Base-by-base conservation (phyloP, 2,329 filamentous ascomycete genomes). In the Chaetomiaceae sp. region DNA sequence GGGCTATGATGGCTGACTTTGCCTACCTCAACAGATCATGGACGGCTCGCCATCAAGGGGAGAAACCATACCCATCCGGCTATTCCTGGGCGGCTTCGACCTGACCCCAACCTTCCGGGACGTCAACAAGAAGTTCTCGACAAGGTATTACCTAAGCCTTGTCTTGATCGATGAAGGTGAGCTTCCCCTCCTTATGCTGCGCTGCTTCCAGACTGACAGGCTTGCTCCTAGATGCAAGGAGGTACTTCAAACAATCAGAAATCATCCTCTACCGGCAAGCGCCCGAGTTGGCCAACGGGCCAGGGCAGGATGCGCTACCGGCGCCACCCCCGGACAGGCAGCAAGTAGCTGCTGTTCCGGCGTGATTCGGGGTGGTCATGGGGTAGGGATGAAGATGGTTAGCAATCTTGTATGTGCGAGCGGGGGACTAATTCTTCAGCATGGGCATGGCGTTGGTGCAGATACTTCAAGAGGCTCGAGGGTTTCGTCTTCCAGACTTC, bases 81-180 rank as follows among this genome's bases (percentile, higher is more conserved):
- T 99, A 51, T 99, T 99, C 82, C 83, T 99, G 9, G 94, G 94
- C 57, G 94, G 94, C 48, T 99, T 99, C 69, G 95, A 99, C 72
- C 75, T 99, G 59, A 99, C 94, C 4, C 94, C 94, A 15, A 99
- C 94, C 12, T 99, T 99, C 82, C 88, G 94, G 58, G 94, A 99
- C 70, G 95, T 99, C 63, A 99, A 99, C 82, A 99, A 99, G 80
- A 99, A 99, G 75, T 99, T 96, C 72, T 97, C 92, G 23, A 97
- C 92, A 34, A 82, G 94, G 66, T 99, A 99, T 75, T 99, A 99
- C 74, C 82, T 99, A 59, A 96, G 91, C 69, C 75, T 99, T 58
- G 94, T 99, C 20, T 80, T 96, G 62, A 96, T 96, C 63, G 91
- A 96, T 66, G 91, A 96, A 82, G 89, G 89, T 88, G 73, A 62